A percentile compares a stretch with the other conserved stretches of the same genome.
These are phyloP conservation scores for Berberis thunbergii DNA, from an alignment of 164 flowering plant genomes.

Conservation along the genomic window DNA sequence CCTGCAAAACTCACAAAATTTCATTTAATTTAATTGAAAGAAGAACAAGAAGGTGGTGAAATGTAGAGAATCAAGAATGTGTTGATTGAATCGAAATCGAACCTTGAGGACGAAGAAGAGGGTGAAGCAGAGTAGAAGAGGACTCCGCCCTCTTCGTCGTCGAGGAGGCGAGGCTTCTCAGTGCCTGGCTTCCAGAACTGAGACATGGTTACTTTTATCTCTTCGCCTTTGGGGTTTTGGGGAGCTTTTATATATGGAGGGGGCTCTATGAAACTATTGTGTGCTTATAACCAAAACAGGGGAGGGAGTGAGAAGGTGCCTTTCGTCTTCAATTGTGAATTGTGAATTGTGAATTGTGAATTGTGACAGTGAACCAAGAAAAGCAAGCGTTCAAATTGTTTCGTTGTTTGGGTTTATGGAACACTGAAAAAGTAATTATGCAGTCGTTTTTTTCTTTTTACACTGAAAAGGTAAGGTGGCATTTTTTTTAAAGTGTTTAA, in stretches of 20 bases:
- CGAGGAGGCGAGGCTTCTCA: conserved; percentile 74
- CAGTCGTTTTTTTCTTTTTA: background rate
- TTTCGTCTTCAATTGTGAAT: background rate
- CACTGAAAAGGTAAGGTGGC: background rate
- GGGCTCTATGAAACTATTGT: no score
- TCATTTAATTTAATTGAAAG: background rate
- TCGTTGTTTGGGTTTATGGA: background rate
- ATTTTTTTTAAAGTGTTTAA: no score
- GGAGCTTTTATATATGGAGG: no score
- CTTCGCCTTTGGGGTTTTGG: background rate
- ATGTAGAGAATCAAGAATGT: background rate
- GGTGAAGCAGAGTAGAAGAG: conserved; percentile 43
- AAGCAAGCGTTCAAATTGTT: background rate
- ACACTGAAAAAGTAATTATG: background rate
- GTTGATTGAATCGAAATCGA: background rate
- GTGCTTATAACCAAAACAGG: background rate
- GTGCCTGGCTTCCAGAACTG: conserved; percentile 91
- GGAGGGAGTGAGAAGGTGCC: background rate
- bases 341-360: background rate
- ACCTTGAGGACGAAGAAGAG: conserved; percentile 46
- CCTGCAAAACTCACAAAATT: conserved; percentile 17
- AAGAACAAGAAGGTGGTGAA: background rate
- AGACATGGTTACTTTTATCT: conserved; percentile 30
- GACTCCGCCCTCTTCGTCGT: conserved; percentile 93
- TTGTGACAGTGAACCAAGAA: background rate